Base-by-base conservation (phyloP, 345 rosid genomes). In the Carallia brachiata region DNA sequence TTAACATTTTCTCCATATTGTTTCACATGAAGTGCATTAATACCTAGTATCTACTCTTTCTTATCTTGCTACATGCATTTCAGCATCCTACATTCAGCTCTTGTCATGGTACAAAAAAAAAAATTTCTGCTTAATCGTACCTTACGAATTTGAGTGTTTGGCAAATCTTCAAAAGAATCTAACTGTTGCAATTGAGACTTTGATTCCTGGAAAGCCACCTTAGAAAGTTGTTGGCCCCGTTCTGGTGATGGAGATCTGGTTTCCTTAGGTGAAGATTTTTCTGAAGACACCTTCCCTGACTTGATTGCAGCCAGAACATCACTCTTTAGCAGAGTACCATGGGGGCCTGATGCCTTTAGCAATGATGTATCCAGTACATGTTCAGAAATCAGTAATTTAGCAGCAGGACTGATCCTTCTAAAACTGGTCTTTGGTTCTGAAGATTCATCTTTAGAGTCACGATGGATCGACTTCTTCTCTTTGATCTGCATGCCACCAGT, bases 81-180 rank as follows among this genome's bases (percentile, higher is more conserved):
- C 58, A 54, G 27, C 27, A 27, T 27, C 58, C 27, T 18, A 54
- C 27, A 27, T n/a, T 54, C 30, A 54, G 19, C 58, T 54, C 13
- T n/a, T 19, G 19, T 54, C 58, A 54, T 54, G 58, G 27, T 6
- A 23, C 23, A 23, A 4, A 54, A 12, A 27, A 54, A 8, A 54
- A 54, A n/a, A 54, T 54, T 54, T 27, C 58, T 6, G 58, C 30
- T n/a, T 54, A 66, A 78, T 48, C 58, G 7, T 81, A 93, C 98
- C 98, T 94, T 94, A 75, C 97, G 98, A 77, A 94, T 94, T 85
- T 94, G 98, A 86, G 88, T 82, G 70, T 94, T 91, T 66, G 98
- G 93, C 15, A 88, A 72, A 80, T 94, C 97, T 85, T 88, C 90
- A 70, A 83, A 91, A 70, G 87, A 82, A 78, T 82, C 83, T 58